These are phyloP conservation scores for Colletotrichum tofieldiae DNA, from an alignment of 2,329 filamentous ascomycete genomes.

Conservation along the genomic window DNA sequence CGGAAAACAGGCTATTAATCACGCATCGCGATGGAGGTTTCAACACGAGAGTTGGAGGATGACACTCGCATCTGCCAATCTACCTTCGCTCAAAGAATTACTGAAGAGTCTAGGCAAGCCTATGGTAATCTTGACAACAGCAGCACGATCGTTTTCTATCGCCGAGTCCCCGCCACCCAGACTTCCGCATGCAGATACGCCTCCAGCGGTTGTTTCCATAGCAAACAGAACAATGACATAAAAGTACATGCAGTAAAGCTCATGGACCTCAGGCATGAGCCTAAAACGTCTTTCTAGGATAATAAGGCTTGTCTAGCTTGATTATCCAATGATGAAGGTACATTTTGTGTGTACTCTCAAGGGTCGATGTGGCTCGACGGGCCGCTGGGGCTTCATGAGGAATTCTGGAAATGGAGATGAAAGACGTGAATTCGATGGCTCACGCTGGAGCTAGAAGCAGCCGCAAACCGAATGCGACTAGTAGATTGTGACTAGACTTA, in stretches of 20 bases:
- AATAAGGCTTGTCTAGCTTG: too few species aligned
- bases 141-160: background rate
- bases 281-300: background rate
- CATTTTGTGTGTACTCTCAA: background rate
- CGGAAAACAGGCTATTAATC: background rate
- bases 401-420: background rate
- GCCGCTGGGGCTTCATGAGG: background rate
- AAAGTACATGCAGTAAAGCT: too few species aligned
- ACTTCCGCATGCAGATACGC: conserved; percentile 21
- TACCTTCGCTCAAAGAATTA: background rate
- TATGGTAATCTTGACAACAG: background rate
- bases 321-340: background rate
- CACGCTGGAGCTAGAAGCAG: background rate
- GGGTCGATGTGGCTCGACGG: background rate
- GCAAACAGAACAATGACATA: background rate
- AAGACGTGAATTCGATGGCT: background rate
- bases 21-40: background rate
- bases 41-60: too few species aligned
- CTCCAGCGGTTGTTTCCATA: background rate
- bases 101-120: background rate
- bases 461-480: background rate
- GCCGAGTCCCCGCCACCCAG: background rate
- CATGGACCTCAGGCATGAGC: background rate
- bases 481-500: background rate
- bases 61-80: background rate